These are phyloP conservation scores for Climacium dendroides DNA, from an alignment of 225 moss, liverwort and hornwort species.

Conservation along the genomic window DNA sequence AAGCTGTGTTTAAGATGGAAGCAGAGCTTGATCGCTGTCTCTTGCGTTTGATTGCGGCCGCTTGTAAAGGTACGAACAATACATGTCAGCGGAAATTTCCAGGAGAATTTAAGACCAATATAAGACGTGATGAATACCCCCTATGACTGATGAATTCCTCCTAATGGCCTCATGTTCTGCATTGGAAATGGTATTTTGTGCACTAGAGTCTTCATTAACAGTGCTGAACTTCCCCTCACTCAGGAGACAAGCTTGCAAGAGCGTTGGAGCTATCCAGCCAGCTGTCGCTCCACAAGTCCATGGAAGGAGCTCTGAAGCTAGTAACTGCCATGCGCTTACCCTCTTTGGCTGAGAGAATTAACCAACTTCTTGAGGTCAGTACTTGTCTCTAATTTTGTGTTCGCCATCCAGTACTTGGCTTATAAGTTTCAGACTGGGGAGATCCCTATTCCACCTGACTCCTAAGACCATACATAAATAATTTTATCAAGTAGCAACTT, in stretches of 20 bases:
- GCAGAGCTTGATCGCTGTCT: conserved; percentile 87
- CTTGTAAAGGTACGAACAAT: conserved; percentile 64
- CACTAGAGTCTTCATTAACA: not conserved
- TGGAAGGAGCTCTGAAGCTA: conserved; percentile 88
- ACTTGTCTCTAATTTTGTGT: not conserved
- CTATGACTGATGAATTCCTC: not conserved
- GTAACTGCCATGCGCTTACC: conserved; percentile 79
- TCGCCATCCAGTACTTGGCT: not conserved
- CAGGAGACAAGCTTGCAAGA: conserved; percentile 88
- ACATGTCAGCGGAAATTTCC: not conserved
- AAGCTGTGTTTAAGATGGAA: conserved; percentile 60
- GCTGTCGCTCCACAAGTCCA: conserved; percentile 76
- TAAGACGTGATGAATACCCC: not conserved
- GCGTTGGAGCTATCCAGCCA: conserved; percentile 77
- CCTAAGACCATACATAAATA: too few species aligned
- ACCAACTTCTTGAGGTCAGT: conserved; percentile 66
- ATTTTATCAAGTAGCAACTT: not conserved
- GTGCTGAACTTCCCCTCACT: not conserved
- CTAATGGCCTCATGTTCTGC: not conserved
- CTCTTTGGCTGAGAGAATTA: conserved; percentile 72
- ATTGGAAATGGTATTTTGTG: not conserved
- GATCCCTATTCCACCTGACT: not conserved
- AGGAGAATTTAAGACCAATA: too few species aligned
- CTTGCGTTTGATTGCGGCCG: conserved; percentile 74
- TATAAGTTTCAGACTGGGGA: not conserved